phyloP scores from a whole-genome alignment of 1,139 yeast species.

The Diutina neorugosa region DNA sequence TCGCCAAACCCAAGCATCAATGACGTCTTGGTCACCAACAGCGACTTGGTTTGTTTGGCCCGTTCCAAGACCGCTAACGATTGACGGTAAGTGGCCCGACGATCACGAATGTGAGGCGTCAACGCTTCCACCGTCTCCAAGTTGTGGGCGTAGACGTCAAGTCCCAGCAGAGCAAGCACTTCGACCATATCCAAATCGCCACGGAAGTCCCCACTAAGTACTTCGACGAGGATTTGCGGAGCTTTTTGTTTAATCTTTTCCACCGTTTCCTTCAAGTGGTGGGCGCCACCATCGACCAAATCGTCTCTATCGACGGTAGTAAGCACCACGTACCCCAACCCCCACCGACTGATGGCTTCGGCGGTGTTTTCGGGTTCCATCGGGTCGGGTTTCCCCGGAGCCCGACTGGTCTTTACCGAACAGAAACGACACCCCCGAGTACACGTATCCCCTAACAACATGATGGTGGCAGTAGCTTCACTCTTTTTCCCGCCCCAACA shows the following conservation, averaged over 20 bases:
- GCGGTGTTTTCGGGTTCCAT: constrained; percentile 97
- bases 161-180: constrained; percentile 70
- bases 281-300: constrained; percentile 83
- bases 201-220: constrained; percentile 88
- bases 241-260: constrained; percentile 74
- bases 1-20: constrained; percentile 97
- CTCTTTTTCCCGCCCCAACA: constrained; percentile 98
- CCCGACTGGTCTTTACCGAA: constrained; percentile 84
- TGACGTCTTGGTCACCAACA: constrained; percentile 82
- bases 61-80: constrained; percentile 63
- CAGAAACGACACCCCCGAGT: constrained; percentile 98
- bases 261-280: constrained; percentile 85
- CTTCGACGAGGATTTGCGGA: constrained; percentile 86
- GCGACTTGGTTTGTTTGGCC: constrained; percentile 70
- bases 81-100: constrained; percentile 92
- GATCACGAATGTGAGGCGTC: constrained; percentile 91
- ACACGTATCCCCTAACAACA: constrained; percentile 97
- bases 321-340: constrained; percentile 91
- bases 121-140: constrained; percentile 91
- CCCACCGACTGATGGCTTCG: constrained; percentile 96
- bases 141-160: constrained; percentile 96
- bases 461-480: constrained; percentile 97
- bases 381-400: constrained; percentile 85
- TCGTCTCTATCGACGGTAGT: constrained; percentile 99
- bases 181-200: constrained; percentile 80